phyloP scores from a whole-genome alignment of 257 asterid species.

The Mitragyna speciosa region DNA sequence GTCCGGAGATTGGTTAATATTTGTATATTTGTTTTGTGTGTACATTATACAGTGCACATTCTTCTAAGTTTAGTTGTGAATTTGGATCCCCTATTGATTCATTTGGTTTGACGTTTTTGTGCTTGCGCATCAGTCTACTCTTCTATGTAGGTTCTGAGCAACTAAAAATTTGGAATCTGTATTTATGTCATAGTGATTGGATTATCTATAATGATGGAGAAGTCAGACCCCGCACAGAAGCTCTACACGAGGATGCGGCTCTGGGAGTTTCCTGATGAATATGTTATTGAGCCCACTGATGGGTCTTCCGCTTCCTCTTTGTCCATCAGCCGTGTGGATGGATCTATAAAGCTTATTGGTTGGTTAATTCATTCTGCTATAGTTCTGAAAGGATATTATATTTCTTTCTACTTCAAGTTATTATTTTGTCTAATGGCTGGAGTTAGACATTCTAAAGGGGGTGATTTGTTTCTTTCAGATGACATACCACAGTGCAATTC shows the following conservation, averaged over 20 bases:
- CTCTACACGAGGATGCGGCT: constrained; percentile 74
- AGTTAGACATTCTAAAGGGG: background rate
- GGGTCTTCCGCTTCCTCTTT: constrained; percentile 70
- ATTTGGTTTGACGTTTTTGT: background rate
- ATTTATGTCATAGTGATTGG: constrained; percentile 10
- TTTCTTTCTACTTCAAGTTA: background rate
- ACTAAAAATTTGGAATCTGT: background rate
- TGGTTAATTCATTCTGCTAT: constrained; percentile 5
- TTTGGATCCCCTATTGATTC: background rate
- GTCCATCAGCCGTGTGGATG: constrained; percentile 61
- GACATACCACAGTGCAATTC: constrained; percentile 54
- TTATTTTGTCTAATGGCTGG: background rate
- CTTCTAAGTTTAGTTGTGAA: background rate
- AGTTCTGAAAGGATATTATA: constrained; percentile 1
- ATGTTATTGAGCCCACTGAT: constrained; percentile 78
- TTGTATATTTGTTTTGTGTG: background rate
- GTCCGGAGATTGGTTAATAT: background rate
- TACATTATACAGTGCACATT: background rate
- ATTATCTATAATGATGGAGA: constrained; percentile 71
- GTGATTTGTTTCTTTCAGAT: constrained; percentile 40
- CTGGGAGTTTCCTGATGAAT: constrained; percentile 89
- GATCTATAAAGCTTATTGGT: constrained; percentile 65
- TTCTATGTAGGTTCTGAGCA: background rate
- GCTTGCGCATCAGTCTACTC: background rate
- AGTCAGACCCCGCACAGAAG: constrained; percentile 65